Evolutionary conservation across 495 filamentous ascomycete genomes (phyloP), one percentile per base, ranked within the genome.

Genomic region (Podospora fimiseda): DNA sequence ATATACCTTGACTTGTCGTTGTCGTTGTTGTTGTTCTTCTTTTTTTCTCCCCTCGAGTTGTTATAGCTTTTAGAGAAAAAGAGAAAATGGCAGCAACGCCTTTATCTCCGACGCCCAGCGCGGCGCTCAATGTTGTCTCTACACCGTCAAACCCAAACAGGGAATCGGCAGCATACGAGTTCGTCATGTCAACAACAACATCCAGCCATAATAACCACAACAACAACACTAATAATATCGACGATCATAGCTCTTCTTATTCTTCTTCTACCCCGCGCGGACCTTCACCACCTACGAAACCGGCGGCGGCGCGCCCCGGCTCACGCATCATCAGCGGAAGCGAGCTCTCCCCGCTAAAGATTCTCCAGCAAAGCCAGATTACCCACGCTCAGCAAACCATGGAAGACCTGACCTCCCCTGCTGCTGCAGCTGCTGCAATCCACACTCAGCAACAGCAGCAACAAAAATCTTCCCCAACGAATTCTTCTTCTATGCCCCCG

Each of bases 311-410:
- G 40, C 74, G 74, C 9, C 65, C 67, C n/a, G 65, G 69, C 19
- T 75, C 71, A 3, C 65, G 72, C 53, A 68, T 77, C 48, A 60
- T 75, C 20, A 74, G 73, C 38, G 74, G 74, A 54, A 70, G 52
- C 41, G 74, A 73, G 52, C 68, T 76, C 30, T 74, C 74, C 24
- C 74, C 74, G 53, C 68, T 77, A 9, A 76, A 74, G 67, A 75
- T 77, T 23, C 60, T 77, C 24, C 66, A 67, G 56, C 56, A 59
- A 43, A 58, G 60, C 36, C 58, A 61, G 38, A 55, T 55, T 21
- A 58, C 48, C 27, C 52, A 54, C 7, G 27, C 52, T 1, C 7
- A 22, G 16, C 50, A 56, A 30, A 60, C 20, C 39, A 33, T 38
- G 11, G 52, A 23, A 51, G 39, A 37, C 18, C 42, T 24, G 39